Conservation (phyloP, 2,329 filamentous ascomycete genomes). For the Fusarium albosuccineum region DNA sequence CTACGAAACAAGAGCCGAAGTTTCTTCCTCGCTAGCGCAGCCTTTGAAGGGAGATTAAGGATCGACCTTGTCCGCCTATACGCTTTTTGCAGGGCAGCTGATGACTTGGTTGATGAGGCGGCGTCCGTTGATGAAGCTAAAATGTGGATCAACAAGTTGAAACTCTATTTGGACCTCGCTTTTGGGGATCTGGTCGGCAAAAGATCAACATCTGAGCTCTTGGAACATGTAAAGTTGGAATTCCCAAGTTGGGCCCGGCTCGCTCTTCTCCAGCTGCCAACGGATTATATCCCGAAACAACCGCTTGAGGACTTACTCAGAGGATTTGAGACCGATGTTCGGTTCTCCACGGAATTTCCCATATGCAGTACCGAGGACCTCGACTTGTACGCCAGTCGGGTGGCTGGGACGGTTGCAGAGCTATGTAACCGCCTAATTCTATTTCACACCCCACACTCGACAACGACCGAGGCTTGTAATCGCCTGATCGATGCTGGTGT, state of each 20-base stretch:
- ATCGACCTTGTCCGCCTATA: constrained; percentile 78
- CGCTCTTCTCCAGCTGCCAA: constrained; percentile 71
- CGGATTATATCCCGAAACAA: constrained; percentile 64
- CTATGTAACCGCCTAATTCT: constrained; percentile 77
- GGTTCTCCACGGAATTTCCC: constrained; percentile 65
- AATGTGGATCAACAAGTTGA: constrained; percentile 70
- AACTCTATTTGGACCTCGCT: constrained; percentile 66
- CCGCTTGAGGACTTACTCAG: constrained; percentile 74
- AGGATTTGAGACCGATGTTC: constrained; percentile 77
- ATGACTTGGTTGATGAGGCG: constrained; percentile 79
- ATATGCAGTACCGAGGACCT: constrained; percentile 72
- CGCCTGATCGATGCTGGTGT: constrained; percentile 68
- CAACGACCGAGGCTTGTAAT: constrained; percentile 39
- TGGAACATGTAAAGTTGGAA: constrained; percentile 57
- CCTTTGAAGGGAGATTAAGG: constrained; percentile 75
- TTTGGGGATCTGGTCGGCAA: constrained; percentile 9
- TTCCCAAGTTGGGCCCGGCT: constrained; percentile 67
- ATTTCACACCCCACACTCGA: constrained; percentile 59
- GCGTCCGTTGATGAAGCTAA: constrained; percentile 63
- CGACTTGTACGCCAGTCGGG: constrained; percentile 72
- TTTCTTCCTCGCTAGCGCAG: constrained; percentile 78
- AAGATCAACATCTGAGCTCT: constrained; percentile 6
- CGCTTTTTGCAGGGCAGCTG: constrained; percentile 79
- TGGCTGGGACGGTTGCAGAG: constrained; percentile 79
- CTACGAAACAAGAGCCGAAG: constrained; percentile 76